phyloP scores from a whole-genome alignment of 306 rosid genomes.

The Cyamopsis tetragonoloba region DNA sequence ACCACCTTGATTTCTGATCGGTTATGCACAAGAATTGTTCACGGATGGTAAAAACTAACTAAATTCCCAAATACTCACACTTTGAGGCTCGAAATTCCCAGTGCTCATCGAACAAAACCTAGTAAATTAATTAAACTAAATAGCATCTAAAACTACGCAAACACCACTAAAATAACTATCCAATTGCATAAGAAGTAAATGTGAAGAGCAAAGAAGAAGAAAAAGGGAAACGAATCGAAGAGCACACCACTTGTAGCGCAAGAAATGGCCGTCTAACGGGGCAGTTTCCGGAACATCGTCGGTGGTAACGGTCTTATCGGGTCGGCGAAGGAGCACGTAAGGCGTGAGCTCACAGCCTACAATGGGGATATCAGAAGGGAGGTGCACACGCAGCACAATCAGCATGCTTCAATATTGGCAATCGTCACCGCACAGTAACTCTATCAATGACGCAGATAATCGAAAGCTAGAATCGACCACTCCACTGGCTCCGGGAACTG shows the following conservation, averaged over 20 bases:
- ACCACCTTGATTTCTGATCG: no score
- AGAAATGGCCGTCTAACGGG: conserved; percentile 75
- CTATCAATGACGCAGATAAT: conserved; percentile 38
- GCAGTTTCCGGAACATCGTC: conserved; percentile 78
- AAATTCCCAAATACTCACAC: not conserved
- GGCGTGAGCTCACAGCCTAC: conserved; percentile 99
- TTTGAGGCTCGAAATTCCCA: not conserved
- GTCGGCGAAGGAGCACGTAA: conserved; percentile 86
- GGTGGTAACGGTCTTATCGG: conserved; percentile 61
- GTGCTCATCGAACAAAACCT: not conserved
- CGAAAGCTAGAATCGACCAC: conserved; percentile 21
- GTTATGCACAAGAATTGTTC: no score
- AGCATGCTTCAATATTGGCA: conserved; percentile 85
- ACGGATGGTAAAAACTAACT: not conserved
- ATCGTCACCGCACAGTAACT: conserved; percentile 42
- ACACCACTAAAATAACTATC: not conserved
- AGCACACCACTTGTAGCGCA: conserved; percentile 92
- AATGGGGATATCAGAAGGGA: conserved; percentile 97
- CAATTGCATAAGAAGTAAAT: not conserved
- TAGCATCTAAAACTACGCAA: no score
- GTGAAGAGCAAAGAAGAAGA: not conserved
- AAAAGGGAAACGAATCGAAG: not conserved
- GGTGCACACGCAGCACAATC: conserved; percentile 97
- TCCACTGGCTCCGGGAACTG: conserved; percentile 25
- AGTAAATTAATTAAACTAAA: no score